phyloP scores from a whole-genome alignment of 441 rosid genomes.

The Pelargonium cotyledonis region DNA sequence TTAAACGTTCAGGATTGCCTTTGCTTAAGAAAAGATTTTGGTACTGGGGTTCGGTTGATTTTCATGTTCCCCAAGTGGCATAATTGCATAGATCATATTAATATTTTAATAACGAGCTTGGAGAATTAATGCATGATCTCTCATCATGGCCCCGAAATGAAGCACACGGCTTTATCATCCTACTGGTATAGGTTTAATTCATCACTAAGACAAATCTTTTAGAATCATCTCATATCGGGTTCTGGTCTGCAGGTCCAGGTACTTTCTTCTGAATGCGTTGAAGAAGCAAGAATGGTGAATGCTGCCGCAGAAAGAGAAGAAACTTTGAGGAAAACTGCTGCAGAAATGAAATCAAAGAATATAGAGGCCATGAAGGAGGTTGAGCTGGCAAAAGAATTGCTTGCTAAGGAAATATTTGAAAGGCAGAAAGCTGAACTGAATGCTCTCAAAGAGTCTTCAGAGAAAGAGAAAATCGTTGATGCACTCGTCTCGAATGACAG shows the following conservation, averaged over 20 bases:
- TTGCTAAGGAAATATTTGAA: constrained; percentile 52
- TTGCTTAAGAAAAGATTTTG: neutral
- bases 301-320: constrained; percentile 66
- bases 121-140: neutral
- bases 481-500: constrained; percentile 52
- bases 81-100: neutral
- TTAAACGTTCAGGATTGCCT: neutral
- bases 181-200: neutral
- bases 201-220: constrained; percentile 6
- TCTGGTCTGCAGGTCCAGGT: constrained; percentile 43
- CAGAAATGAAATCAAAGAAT: constrained; percentile 60
- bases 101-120: neutral
- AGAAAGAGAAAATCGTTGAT: constrained; percentile 55
- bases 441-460: constrained; percentile 52
- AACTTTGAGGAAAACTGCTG: constrained; percentile 52
- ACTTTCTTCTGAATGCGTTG: constrained; percentile 59
- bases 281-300: constrained; percentile 59
- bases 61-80: neutral
- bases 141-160: constrained; percentile 8
- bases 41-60: too few species aligned
- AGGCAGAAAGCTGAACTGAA: constrained; percentile 68
- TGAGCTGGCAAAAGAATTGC: constrained; percentile 56
- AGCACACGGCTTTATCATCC: neutral
- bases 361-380: constrained; percentile 55
- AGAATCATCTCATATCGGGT: too few species aligned